phyloP scores from a whole-genome alignment of 257 asterid species.

The Ballota nigra region DNA sequence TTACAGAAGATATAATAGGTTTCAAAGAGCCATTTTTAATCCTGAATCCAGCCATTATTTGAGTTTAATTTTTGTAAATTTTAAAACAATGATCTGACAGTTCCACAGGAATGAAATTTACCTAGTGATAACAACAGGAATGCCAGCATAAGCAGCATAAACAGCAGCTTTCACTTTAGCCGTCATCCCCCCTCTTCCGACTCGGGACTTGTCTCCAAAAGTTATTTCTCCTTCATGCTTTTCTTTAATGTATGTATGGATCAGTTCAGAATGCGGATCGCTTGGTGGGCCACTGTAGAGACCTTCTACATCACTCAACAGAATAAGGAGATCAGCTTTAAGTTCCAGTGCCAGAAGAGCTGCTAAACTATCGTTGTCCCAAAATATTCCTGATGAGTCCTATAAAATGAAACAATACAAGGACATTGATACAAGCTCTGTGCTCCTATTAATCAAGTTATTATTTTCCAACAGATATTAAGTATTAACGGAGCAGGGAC shows the following conservation, averaged over 20 bases:
- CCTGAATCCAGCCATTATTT: background rate
- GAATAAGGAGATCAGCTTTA: conserved; percentile 79
- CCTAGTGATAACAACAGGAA: conserved; percentile 88
- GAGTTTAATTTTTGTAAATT: background rate
- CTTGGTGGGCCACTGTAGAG: conserved; percentile 86
- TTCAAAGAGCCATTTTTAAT: background rate
- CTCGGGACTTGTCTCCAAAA: conserved; percentile 84
- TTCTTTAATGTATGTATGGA: conserved; percentile 68
- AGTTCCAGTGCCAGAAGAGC: conserved; percentile 82
- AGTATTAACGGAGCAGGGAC: background rate
- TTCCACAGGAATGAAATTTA: conserved; percentile 25
- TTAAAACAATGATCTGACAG: background rate
- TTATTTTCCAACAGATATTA: background rate
- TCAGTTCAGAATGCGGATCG: conserved; percentile 69
- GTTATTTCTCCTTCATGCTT: conserved; percentile 59
- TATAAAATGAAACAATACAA: conserved; percentile 30
- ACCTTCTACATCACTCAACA: conserved; percentile 91
- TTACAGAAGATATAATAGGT: background rate
- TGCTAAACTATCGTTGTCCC: conserved; percentile 93
- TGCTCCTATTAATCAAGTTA: conserved; percentile 13
- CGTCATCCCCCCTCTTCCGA: conserved; percentile 92
- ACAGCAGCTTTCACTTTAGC: conserved; percentile 92
- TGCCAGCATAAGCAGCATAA: conserved; percentile 75
- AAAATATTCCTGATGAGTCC: conserved; percentile 92
- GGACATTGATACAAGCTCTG: background rate